Evolutionary conservation across 768 basidiomycete species (phyloP), one percentile per base, ranked within the genome.

Genomic region (Auricularia auricula-judae): DNA sequence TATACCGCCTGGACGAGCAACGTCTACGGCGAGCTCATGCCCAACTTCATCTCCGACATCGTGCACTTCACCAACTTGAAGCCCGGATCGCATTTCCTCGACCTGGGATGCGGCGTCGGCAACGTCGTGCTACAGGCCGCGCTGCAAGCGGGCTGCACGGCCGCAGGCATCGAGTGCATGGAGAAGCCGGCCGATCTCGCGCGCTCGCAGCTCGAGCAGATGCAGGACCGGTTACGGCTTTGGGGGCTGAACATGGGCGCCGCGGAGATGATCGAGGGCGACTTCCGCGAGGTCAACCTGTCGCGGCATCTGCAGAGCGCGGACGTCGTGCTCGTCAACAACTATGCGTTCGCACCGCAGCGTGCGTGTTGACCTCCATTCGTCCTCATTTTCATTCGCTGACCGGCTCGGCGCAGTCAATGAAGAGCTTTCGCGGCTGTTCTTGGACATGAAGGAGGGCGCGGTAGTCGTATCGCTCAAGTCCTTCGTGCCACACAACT

Each of bases 391-490:
- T 51, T 16, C 11, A n/a, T 3, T 47, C 36, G 7, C 12, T 34
- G 39, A 51, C 36, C 36, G 65, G 34, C 39, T 12, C 18, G 56
- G 8, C 47, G 11, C 65, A 92, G 89, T 98, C 66, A 98, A 98
- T 74, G 91, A 92, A 71, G 84, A 86, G 1, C 77, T 99, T 16
- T 81, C 89, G 56, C 86, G 89, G 35, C 89, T 93, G 71, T 98
- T 98, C 75, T 78, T 99, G 63, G 97, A 99, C 71, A 78, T 98
- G 66, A 97, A 93, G 71, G 92, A 96, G 65, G 91, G 92, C 21
- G 93, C 94, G 0, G 86, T 86, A 60, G 89, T 99, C 59, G 84
- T 98, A 43, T 93, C 91, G 21, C 77, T 99, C 18, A 85, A 88
- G 65, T 92, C 93, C 1, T 97, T 92, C 67, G 87, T 94, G 64